Percentiles rank a stretch among this genome's conserved stretches.
These are phyloP conservation scores for Lactarius hatsudake DNA, from an alignment of 768 basidiomycete species.

Conservation along the genomic window DNA sequence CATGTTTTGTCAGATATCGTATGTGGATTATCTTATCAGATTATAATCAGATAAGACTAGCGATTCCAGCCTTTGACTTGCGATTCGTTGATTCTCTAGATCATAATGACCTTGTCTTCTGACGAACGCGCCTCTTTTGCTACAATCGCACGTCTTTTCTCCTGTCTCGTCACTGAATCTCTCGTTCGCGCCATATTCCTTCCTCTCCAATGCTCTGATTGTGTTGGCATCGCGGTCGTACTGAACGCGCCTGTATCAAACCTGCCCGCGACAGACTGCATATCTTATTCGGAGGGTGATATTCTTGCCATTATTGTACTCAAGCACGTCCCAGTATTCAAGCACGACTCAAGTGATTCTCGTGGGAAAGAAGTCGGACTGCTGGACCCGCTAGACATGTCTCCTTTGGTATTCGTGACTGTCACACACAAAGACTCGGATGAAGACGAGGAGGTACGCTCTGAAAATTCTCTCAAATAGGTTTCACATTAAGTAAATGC, in stretches of 20 bases:
- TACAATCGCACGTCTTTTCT: constrained; percentile 48
- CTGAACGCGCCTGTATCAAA: constrained; percentile 35
- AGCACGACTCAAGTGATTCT: constrained; percentile 34
- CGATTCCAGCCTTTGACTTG: not conserved
- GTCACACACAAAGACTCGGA: constrained; percentile 19
- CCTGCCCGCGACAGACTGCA: constrained; percentile 3
- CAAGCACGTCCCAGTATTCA: constrained; percentile 46
- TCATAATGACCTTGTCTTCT: not conserved
- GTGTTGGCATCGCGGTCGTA: constrained; percentile 43
- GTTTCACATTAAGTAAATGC: not conserved
- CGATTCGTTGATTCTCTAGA: not conserved
- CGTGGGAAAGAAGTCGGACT: constrained; percentile 44
- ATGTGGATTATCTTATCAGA: not conserved
- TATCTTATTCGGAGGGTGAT: constrained; percentile 35
- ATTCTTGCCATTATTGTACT: constrained; percentile 50
- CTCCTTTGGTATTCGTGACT: constrained; percentile 42
- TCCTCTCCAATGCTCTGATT: constrained; percentile 37
- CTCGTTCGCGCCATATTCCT: constrained; percentile 48
- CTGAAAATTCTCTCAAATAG: not conserved
- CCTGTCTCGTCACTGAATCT: constrained; percentile 58
- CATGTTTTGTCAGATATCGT: not conserved
- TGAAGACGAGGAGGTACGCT: constrained; percentile 8
- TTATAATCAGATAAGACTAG: not conserved
- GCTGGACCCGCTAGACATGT: constrained; percentile 56
- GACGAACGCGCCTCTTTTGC: constrained; percentile 43